Percentiles rank a stretch among this genome's conserved stretches.
phyloP scores from a whole-genome alignment of 1,284 basidiomycete species.

The Puccinia coronata region DNA sequence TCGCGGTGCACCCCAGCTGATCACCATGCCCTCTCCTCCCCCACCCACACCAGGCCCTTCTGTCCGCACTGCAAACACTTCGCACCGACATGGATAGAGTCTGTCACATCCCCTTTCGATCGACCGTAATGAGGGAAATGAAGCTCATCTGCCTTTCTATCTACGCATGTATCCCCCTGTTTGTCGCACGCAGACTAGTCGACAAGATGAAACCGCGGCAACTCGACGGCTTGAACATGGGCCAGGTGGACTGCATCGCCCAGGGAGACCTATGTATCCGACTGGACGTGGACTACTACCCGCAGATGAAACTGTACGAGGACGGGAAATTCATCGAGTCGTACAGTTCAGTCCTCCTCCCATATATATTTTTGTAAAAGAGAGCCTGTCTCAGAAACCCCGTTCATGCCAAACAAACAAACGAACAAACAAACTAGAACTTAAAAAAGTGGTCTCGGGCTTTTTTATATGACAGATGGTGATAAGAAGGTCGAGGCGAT shows the following conservation, averaged over 20 bases:
- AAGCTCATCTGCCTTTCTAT: no score
- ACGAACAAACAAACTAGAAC: neutral
- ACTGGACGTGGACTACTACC: slow-evolving; percentile 31
- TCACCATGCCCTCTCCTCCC: neutral
- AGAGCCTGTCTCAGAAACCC: neutral
- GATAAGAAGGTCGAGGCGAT: neutral
- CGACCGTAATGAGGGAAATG: no score
- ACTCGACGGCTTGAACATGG: slow-evolving; percentile 17
- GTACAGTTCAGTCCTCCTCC: slow-evolving; percentile 17
- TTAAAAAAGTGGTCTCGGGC: no score
- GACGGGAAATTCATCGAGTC: slow-evolving; percentile 34
- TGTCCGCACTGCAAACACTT: slow-evolving; percentile 46
- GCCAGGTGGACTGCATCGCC: slow-evolving; percentile 46
- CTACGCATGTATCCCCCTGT: neutral
- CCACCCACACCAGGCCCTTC: slow-evolving; percentile 23
- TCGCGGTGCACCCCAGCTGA: neutral
- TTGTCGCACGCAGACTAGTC: slow-evolving; percentile 12
- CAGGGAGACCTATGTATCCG: slow-evolving; percentile 46
- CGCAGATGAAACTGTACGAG: slow-evolving; percentile 40
- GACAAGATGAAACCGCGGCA: slow-evolving; percentile 33
- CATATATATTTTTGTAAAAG: neutral
- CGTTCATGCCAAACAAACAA: neutral
- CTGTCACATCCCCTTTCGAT: neutral
- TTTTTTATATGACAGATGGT: neutral
- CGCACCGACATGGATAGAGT: slow-evolving; percentile 42